Evolutionary conservation across 2,329 filamentous ascomycete genomes (phyloP), one percentile per base, ranked within the genome.

Genomic region (Colletotrichum australisinense): DNA sequence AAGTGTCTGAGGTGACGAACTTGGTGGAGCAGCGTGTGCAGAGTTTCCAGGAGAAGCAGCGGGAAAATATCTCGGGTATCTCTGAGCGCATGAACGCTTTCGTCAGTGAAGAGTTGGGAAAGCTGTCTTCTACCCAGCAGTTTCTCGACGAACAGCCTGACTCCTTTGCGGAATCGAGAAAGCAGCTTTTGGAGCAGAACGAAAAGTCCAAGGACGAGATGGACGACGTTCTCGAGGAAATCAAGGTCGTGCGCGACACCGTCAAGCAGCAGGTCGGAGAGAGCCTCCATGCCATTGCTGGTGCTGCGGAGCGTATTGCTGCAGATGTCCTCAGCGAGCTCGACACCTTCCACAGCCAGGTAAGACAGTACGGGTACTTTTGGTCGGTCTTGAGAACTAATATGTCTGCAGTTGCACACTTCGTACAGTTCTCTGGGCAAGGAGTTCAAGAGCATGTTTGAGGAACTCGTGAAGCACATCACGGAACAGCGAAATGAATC

Each of bases 221-320:
- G 94, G 95, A 98, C 78, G 87, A 90, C n/a, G 93, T 98, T 1
- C 87, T 99, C 11, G 94, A 97, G 78, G 96, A 97, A 80, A 98
- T 98, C 81, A 95, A 95, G 80, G 91, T 90, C n/a, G 88, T 98
- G 28, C 91, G 96, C 26, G 94, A 98, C 80, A 92, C 94, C 66
- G 94, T 98, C 64, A 98, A 98, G 85, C 87, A 90, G 62, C 93
- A 93, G 74, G 94, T 98, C 60, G 94, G 94, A 2, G 92, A 95
- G 79, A 96, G 95, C 9, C 86, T 98, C 56, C 92, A 94, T 78
- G 92, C 94, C 30, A 91, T 98, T 26, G 95, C 95, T 2, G 89
- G 89, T 12, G 95, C 95, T 11, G 95, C 96, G 1, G 94, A 96
- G 83, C 92, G 93, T 68, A 98, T 98, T 75, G 95, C 95, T 0